Percentiles rank a stretch among this genome's conserved stretches.
These are phyloP conservation scores for Erythrobasidium hasegawianum DNA, from an alignment of 1,284 basidiomycete genomes.

Conservation along the genomic window DNA sequence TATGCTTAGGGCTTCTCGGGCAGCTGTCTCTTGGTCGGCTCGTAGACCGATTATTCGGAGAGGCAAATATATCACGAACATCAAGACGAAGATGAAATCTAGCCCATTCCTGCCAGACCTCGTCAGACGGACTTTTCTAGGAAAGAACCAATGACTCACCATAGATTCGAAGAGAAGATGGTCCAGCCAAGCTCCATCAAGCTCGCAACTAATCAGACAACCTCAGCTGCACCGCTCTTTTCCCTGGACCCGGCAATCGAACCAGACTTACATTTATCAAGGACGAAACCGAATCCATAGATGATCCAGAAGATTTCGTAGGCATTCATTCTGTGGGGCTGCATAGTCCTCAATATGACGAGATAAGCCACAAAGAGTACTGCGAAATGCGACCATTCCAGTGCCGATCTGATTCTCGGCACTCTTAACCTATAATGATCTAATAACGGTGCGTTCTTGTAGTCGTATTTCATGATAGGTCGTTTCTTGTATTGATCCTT, in stretches of 20 bases:
- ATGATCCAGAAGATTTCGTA: slow-evolving; percentile 44
- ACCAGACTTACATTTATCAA: slow-evolving; percentile 44
- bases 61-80: slow-evolving; percentile 47
- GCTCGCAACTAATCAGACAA: slow-evolving; percentile 42
- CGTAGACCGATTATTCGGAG: slow-evolving; percentile 46
- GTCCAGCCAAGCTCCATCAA: slow-evolving; percentile 39
- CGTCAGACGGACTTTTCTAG: too few relatives aligned
- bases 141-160: slow-evolving; percentile 20
- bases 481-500: slow-evolving; percentile 51
- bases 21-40: slow-evolving; percentile 40
- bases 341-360: slow-evolving; percentile 38
- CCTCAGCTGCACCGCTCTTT: too few relatives aligned
- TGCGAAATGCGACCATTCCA: slow-evolving; percentile 46
- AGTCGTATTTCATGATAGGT: slow-evolving; percentile 50
- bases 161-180: slow-evolving; percentile 42
- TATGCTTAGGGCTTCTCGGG: slow-evolving; percentile 48
- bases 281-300: slow-evolving; percentile 46
- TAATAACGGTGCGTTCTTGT: slow-evolving; percentile 49
- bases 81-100: slow-evolving; percentile 48
- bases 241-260: too few relatives aligned
- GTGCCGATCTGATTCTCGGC: slow-evolving; percentile 46
- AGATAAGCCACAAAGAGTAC: slow-evolving; percentile 50
- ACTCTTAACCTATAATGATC: slow-evolving; percentile 51
- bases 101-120: slow-evolving; percentile 49
- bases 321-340: slow-evolving; percentile 38